Evolutionary conservation across 345 rosid genomes (phyloP), one percentile per base, ranked within the genome.

Genomic region (Garcia nutans): DNA sequence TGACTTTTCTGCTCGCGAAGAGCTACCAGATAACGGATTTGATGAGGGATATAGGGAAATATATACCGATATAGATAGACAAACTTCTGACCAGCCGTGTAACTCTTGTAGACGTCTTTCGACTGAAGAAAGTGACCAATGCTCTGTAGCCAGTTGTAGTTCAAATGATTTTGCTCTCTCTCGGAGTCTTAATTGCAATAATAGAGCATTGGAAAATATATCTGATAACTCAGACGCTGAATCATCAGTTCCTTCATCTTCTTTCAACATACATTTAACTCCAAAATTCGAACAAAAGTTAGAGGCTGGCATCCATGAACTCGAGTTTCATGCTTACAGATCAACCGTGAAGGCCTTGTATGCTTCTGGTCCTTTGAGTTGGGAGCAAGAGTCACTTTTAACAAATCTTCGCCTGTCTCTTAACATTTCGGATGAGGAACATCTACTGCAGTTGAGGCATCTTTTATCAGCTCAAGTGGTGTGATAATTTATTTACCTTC

Each of bases 321-420:
- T 87, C 61, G 97, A 91, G 78, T 83, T 89, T 74, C 89, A 81
- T 71, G 89, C 92, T 31, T 91, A 87, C 75, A 84, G 86, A 22
- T 76, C 67, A 71, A 88, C 87, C 3, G 67, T 77, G 71, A 55
- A 3, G 22, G 75, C 80, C 63, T 45, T 70, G 22, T 61, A 77
- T 56, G 80, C 75, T 10, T 77, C 65, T 17, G 75, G 80, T 50
- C 80, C 80, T 55, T 65, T 71, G 55, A 77, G 69, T 41, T 76
- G 79, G 75, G 75, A 77, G n/a, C 75, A 71, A 20, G 75, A 71
- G 58, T 71, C 80, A 12, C 61, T 77, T 17, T 22, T 76, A 41
- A 76, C 79, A 26, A 76, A 78, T 72, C 81, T 72, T 67, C 81
- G 81, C 45, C 54, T 72, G 4, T 73, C 77, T 59, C 77, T 78